Percentiles rank a stretch among this genome's conserved stretches.
phyloP scores from a whole-genome alignment of 352 stramenopile genomes.

The Salisapilia sapeloensis region DNA sequence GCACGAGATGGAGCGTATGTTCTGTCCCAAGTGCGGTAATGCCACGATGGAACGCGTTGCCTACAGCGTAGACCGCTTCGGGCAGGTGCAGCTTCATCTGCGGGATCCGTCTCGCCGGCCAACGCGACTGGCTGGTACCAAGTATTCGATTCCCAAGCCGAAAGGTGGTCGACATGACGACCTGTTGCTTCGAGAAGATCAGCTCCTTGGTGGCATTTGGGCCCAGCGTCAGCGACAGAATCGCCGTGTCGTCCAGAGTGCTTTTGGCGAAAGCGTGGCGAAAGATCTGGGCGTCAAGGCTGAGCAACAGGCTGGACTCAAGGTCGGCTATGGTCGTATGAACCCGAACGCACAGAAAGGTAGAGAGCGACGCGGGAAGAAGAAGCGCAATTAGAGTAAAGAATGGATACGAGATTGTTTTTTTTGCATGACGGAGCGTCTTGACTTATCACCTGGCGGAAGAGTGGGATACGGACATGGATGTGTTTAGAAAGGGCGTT shows the following conservation, averaged over 20 bases:
- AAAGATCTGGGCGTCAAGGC: slow-evolving; percentile 87
- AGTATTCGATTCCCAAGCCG: slow-evolving; percentile 95
- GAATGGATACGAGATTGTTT: no score
- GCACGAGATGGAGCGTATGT: slow-evolving; percentile 86
- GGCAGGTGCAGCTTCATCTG: slow-evolving; percentile 78
- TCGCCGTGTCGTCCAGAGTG: slow-evolving; percentile 81
- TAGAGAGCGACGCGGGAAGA: slow-evolving; percentile 93
- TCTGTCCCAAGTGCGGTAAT: slow-evolving; percentile 95
- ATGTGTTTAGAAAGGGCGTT: no score
- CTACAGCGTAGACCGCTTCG: slow-evolving; percentile 87
- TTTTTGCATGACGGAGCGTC: no score
- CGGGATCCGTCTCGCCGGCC: slow-evolving; percentile 64
- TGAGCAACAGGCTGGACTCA: slow-evolving; percentile 80
- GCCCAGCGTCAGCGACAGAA: slow-evolving; percentile 87
- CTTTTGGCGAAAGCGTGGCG: slow-evolving; percentile 91
- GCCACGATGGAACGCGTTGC: slow-evolving; percentile 90
- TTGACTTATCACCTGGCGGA: no score
- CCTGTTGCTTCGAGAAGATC: slow-evolving; percentile 94
- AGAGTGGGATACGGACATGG: no score
- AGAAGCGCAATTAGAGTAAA: slow-evolving; percentile 82
- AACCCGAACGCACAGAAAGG: slow-evolving; percentile 95
- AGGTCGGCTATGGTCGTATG: slow-evolving; percentile 87
- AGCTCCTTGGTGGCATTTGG: slow-evolving; percentile 94
- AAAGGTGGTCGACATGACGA: slow-evolving; percentile 88
- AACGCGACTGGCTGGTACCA: slow-evolving; percentile 88